Evolutionary conservation across 2,329 filamentous ascomycete species (phyloP), one percentile per base, ranked within the genome.

Genomic region (Trichoderma hamatum): DNA sequence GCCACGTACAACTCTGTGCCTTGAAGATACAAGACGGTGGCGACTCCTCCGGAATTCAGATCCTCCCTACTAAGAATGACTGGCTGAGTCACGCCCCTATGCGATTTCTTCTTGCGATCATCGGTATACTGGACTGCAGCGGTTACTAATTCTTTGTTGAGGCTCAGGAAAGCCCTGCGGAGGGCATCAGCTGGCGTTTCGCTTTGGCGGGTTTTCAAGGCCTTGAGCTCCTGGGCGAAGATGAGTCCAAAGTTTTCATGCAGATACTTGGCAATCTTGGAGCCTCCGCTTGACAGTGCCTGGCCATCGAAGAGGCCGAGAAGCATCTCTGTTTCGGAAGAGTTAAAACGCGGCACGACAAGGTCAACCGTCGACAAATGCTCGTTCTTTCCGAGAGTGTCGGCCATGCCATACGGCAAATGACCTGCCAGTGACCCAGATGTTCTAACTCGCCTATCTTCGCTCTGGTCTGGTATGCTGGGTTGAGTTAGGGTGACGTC

Each of bases 221-320:
- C 87, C 72, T 93, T 93, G 63, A 99, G 80, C 80, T 99, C 95
- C 67, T 91, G 86, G 6, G 88, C 88, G 75, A 99, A 96, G 19
- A 93, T 91, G 70, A 91, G 87, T 28, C 92, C 92, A 79, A 99
- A 97, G 76, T 97, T 95, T 81, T 99, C 96, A 77, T 99, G 95
- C 34, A 99, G 83, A 75, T 93, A 99, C 78, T 97, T 98, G 72
- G 96, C 94, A 74, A 99, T 93, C 82, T 96, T 96, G 71, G 94
- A 97, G 54, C 96, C 96, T 70, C 94, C 92, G 71, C 89, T 94
- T 2, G 93, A 92, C 69, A 96, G 85, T n/a, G 90, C 88, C 77
- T 97, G 93, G 3, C 96, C 96, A 77, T 99, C 96, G 76, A 99
- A 99, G 79, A 99, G 86, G n/a, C 95, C 96, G 56, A 99, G 82